Percentiles rank a stretch among this genome's conserved stretches.
Conservation (phyloP, 139 green algal species). For the Chlorella sorokiniana region DNA sequence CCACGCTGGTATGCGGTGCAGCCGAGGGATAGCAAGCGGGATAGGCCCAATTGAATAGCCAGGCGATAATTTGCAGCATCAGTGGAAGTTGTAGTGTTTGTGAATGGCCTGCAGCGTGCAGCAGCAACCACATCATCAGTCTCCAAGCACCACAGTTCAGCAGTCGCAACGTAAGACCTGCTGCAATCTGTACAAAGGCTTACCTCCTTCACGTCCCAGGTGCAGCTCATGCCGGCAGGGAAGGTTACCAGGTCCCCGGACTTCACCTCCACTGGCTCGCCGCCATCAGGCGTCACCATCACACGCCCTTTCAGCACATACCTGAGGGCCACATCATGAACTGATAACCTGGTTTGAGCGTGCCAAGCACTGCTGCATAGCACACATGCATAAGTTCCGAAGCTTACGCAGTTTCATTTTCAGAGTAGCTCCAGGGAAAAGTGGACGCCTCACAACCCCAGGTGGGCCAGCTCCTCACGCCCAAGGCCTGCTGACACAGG, state of each 20-base stretch:
- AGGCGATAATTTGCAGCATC: background rate
- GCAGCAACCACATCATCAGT: background rate
- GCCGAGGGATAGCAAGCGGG: background rate
- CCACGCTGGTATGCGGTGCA: background rate
- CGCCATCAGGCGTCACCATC: constrained; percentile 55
- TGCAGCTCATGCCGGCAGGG: constrained; percentile 62
- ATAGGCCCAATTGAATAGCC: background rate
- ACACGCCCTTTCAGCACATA: constrained; percentile 55
- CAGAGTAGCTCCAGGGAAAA: constrained; percentile 47
- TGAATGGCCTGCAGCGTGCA: background rate
- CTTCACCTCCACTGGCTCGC: constrained; percentile 60
- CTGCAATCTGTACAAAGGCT: background rate
- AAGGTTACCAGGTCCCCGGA: constrained; percentile 63
- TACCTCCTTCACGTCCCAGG: constrained; percentile 56
- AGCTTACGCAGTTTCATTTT: background rate
- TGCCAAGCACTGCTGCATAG: background rate
- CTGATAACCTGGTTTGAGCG: no score
- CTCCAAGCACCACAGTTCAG: no score
- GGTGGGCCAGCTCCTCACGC: constrained; percentile 51
- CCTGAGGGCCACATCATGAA: no score
- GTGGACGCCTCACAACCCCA: constrained; percentile 56
- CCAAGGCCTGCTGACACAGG: background rate
- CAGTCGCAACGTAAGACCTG: background rate
- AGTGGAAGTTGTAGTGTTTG: constrained; percentile 7
- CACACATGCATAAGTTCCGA: background rate